Evolutionary conservation across 768 basidiomycete species (phyloP).

Genomic region (Trametes meyenii): DNA sequence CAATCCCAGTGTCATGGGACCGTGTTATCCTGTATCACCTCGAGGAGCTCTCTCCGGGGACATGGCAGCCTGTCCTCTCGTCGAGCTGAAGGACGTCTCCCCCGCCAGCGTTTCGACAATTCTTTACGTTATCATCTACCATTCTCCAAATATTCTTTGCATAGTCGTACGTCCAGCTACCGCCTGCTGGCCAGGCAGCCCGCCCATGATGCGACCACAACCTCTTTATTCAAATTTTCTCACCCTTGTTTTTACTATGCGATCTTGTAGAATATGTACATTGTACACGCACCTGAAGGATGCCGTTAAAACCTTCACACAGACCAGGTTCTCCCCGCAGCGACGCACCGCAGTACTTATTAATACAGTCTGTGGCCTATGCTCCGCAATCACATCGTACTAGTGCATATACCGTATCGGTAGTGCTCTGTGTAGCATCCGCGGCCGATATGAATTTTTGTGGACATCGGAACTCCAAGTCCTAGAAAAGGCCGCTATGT

Average conservation of each 20-base stretch:
- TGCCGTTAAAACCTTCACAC: not conserved
- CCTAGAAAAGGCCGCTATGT: too few relatives aligned
- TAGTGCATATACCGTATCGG: too few relatives aligned
- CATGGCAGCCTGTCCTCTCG: conserved; percentile 70
- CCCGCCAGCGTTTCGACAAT: not conserved
- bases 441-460: too few relatives aligned
- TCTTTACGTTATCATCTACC: not conserved
- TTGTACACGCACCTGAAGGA: not conserved
- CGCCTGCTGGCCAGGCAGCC: conserved; percentile 13
- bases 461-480: too few relatives aligned
- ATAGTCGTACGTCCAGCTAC: not conserved
- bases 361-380: too few relatives aligned
- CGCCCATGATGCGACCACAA: not conserved
- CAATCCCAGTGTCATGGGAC: conserved; percentile 70
- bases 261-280: conserved; percentile 1
- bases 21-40: conserved; percentile 70
- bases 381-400: too few relatives aligned
- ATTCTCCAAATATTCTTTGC: not conserved
- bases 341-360: too few relatives aligned
- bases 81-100: conserved; percentile 25
- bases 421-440: too few relatives aligned
- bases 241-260: not conserved
- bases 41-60: conserved; percentile 67
- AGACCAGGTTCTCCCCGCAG: too few relatives aligned
- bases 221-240: not conserved